Evolutionary conservation across 2,329 filamentous ascomycete species (phyloP).

Genomic region (Cercospora janseana): DNA sequence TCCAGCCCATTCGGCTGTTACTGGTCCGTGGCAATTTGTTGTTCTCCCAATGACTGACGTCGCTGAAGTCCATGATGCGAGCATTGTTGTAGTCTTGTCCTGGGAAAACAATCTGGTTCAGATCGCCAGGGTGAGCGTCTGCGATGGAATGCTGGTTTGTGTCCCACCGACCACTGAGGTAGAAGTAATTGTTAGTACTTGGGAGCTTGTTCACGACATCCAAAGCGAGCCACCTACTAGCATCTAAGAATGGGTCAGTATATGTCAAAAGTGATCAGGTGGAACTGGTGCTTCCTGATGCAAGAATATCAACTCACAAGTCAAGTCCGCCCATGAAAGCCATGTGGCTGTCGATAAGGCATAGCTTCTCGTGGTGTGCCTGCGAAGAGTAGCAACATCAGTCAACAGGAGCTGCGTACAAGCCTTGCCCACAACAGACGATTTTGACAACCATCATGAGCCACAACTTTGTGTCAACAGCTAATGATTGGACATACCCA

Average conservation of each 20-base stretch:
- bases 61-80: constrained; percentile 73
- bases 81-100: constrained; percentile 95
- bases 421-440: too few relatives aligned
- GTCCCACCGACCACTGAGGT: constrained; percentile 75
- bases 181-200: not conserved
- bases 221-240: not conserved
- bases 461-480: too few relatives aligned
- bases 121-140: constrained; percentile 74
- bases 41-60: constrained; percentile 76
- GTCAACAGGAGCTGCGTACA: too few relatives aligned
- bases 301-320: constrained; percentile 50
- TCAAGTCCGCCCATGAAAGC: constrained; percentile 93
- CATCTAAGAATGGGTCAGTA: not conserved
- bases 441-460: too few relatives aligned
- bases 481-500: too few relatives aligned
- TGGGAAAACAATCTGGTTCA: constrained; percentile 75
- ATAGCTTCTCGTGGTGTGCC: constrained; percentile 91
- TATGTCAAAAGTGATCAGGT: not conserved
- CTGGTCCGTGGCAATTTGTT: constrained; percentile 74
- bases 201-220: not conserved
- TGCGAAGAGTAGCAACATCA: not conserved
- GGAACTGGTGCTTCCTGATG: not conserved
- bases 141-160: constrained; percentile 79
- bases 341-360: constrained; percentile 71
- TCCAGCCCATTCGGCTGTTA: constrained; percentile 88